These are phyloP conservation scores for Petunia hybrid DNA, from an alignment of 305 asterid species.

Conservation along the genomic window DNA sequence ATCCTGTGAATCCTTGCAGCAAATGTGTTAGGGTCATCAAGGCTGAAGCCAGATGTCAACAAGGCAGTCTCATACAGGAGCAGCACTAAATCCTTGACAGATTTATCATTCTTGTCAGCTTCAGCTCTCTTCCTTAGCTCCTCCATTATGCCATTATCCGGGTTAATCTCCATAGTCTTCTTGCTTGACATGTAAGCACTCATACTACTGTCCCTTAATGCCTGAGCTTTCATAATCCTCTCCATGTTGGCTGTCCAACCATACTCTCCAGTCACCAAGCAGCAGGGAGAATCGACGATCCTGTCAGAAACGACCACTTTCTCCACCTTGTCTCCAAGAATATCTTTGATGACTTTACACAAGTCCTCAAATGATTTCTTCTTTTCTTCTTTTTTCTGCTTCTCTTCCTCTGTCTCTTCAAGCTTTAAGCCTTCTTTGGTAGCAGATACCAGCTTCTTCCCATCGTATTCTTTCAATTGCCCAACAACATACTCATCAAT, in stretches of 20 bases:
- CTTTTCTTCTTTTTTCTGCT: slow-evolving; percentile 40
- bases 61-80: slow-evolving; percentile 44
- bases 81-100: slow-evolving; percentile 48
- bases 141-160: slow-evolving; percentile 49
- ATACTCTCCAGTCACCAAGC: slow-evolving; percentile 50
- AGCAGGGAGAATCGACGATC: slow-evolving; percentile 45
- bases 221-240: slow-evolving; percentile 51
- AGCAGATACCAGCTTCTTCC: slow-evolving; percentile 49
- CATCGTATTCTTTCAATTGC: slow-evolving; percentile 46
- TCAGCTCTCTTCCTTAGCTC: slow-evolving; percentile 47
- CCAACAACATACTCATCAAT: slow-evolving; percentile 45
- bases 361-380: slow-evolving; percentile 43
- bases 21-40: slow-evolving; percentile 51
- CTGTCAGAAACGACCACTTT: slow-evolving; percentile 44
- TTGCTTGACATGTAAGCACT: slow-evolving; percentile 50
- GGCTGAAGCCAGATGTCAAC: slow-evolving; percentile 51
- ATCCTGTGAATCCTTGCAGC: slow-evolving; percentile 46
- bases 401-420: slow-evolving; percentile 48
- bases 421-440: slow-evolving; percentile 54
- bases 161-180: slow-evolving; percentile 57
- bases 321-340: slow-evolving; percentile 47
- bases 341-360: slow-evolving; percentile 50
- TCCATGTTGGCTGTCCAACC: slow-evolving; percentile 57
- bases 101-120: slow-evolving; percentile 47
- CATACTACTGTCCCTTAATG: slow-evolving; percentile 47